Evolutionary conservation across 2,329 filamentous ascomycete genomes (phyloP), one percentile per base, ranked within the genome.

Genomic region (Orbilia ellipsospora): DNA sequence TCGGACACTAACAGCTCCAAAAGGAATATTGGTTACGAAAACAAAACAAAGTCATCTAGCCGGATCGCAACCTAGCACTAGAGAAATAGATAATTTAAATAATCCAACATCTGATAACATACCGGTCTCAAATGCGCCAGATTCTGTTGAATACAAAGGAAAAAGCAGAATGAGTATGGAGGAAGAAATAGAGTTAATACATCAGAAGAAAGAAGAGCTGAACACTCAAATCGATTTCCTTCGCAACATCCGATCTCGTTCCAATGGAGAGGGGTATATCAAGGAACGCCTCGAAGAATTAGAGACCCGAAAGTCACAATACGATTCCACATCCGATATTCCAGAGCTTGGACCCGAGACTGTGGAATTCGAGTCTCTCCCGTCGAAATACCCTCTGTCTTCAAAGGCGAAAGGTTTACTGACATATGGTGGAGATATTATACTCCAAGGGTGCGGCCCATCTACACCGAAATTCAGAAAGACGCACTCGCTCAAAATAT

Each of bases 101-200:
- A 45, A 54, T 12, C 8, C 26, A 44, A 12, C 20, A 16, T 36
- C 31, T 36, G 31, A 36, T 36, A 36, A 36, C 5, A 10, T 7
- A 36, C 6, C 1, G 31, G 5, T 6, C 5, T 36, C 31, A 36
- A 10, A 6, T 36, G 31, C 31, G 31, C 3, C 10, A 36, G 31
- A 10, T 36, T 45, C 26, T 23, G 8, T 13, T 1, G 12, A 20
- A 40, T 1, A 16, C 7, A 68, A 60, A 28, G 64, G 64, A 26
- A 68, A 68, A 42, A 10, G 26, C 1, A 68, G 28, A 44, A 68
- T 68, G 64, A 60, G 16, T n/a, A 1, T 44, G 1, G 28, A 60
- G 13, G 63, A 66, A 8, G 40, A 66, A 18, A 13, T 50, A 36
- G 20, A 61, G 4, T 31, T 50, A 44, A n/a, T n/a, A 13, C 4